Conservation (phyloP, 208 protist species). For the Herpetomonas samuelpessoai region DNA sequence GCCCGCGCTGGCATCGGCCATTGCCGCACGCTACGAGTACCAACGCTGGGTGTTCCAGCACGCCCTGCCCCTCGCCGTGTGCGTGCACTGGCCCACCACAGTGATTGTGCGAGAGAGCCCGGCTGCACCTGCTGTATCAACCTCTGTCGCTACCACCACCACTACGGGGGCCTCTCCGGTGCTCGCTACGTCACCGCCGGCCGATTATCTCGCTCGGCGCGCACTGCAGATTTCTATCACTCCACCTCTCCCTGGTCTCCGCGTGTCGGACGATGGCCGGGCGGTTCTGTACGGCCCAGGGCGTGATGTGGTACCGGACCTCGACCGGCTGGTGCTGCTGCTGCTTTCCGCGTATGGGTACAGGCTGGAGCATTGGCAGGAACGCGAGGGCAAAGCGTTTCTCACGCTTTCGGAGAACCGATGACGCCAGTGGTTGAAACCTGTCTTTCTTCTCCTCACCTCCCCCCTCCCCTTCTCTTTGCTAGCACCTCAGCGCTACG, state of each 20-base stretch:
- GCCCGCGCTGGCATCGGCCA: not conserved
- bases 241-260: conserved; percentile 40
- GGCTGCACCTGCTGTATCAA: not conserved
- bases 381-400: conserved; percentile 46
- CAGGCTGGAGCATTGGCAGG: conserved; percentile 63
- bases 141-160: not conserved
- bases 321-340: conserved; percentile 63
- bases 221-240: conserved; percentile 23
- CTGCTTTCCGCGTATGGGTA: conserved; percentile 63
- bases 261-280: conserved; percentile 18
- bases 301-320: conserved; percentile 28
- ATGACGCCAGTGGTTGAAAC: too few species aligned
- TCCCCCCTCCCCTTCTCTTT: too few species aligned
- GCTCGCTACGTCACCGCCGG: too few species aligned
- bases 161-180: not conserved
- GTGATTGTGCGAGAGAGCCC: conserved; percentile 1
- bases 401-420: too few species aligned
- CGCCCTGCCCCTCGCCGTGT: conserved; percentile 58
- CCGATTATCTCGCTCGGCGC: conserved; percentile 2
- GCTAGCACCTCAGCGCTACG: too few species aligned
- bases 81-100: conserved; percentile 48
- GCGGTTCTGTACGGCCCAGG: conserved; percentile 21
- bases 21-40: conserved; percentile 37
- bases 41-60: conserved; percentile 49
- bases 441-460: too few species aligned